phyloP scores from a whole-genome alignment of 345 rosid genomes.

The Citrus unshiu region DNA sequence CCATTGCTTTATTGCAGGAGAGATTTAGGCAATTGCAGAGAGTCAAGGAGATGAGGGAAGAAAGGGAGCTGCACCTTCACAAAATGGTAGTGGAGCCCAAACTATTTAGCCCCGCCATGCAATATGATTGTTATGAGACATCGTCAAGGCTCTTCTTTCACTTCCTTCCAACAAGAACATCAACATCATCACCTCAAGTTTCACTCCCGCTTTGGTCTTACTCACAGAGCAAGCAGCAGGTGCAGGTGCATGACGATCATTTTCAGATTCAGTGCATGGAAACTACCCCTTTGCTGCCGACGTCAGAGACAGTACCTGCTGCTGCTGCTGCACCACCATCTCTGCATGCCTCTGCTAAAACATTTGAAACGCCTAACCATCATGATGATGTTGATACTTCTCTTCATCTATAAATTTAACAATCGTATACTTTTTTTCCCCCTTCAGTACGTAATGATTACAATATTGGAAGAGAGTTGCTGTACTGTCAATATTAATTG shows the following conservation, averaged over 20 bases:
- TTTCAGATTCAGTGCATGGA: slow-evolving; percentile 17
- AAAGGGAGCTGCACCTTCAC: slow-evolving; percentile 43
- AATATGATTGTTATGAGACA: slow-evolving; percentile 22
- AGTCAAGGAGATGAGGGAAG: slow-evolving; percentile 61
- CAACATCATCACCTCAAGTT: slow-evolving; percentile 17
- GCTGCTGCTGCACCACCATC: not conserved
- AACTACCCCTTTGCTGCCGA: slow-evolving; percentile 10
- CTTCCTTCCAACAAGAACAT: slow-evolving; percentile 33
- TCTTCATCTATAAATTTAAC: slow-evolving; percentile 48
- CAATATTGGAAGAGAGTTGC: slow-evolving; percentile 5
- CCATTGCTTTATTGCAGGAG: slow-evolving; percentile 74
- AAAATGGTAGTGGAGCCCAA: slow-evolving; percentile 29
- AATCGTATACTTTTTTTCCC: not conserved
- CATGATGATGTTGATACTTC: slow-evolving; percentile 62
- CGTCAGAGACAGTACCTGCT: not conserved
- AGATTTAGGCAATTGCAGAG: slow-evolving; percentile 63
- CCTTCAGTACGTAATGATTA: not conserved
- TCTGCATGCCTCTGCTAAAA: not conserved
- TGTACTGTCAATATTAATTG: slow-evolving; percentile 1
- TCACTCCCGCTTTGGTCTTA: slow-evolving; percentile 26
- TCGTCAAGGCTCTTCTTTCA: slow-evolving; percentile 48
- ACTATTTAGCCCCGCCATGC: slow-evolving; percentile 17
- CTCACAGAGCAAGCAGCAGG: slow-evolving; percentile 2
- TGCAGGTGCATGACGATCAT: not conserved
- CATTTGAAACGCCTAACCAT: slow-evolving; percentile 15